Conservation (phyloP, 345 rosid species). For the Noccaea bulbosa region DNA sequence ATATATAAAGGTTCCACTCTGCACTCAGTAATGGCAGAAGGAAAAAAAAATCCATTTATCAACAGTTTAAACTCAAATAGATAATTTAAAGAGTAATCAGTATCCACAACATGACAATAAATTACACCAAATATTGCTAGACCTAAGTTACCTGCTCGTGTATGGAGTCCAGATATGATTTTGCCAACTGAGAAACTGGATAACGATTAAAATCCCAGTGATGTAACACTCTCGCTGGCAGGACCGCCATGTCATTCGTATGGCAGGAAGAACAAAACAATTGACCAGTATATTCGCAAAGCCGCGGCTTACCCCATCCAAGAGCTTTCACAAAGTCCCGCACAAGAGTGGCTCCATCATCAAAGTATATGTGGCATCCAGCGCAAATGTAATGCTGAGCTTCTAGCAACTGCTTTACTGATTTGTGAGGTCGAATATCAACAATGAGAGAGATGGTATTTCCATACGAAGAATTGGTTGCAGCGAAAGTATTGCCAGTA, state of each 20-base stretch:
- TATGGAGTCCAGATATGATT: slow-evolving; percentile 91
- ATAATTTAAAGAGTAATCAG: too few species aligned
- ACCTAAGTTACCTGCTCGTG: slow-evolving; percentile 73
- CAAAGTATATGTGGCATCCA: slow-evolving; percentile 89
- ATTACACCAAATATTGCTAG: not conserved
- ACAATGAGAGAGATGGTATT: slow-evolving; percentile 85
- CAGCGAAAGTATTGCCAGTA: slow-evolving; percentile 30
- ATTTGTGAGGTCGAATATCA: slow-evolving; percentile 68
- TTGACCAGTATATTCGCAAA: slow-evolving; percentile 91
- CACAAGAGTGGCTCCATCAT: slow-evolving; percentile 73
- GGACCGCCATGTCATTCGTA: slow-evolving; percentile 76
- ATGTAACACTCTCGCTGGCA: slow-evolving; percentile 93
- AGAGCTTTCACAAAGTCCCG: slow-evolving; percentile 70
- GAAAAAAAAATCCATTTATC: too few species aligned
- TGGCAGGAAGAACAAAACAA: slow-evolving; percentile 92
- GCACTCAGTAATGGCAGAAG: too few species aligned
- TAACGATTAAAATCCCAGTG: slow-evolving; percentile 84
- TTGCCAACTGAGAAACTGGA: slow-evolving; percentile 89
- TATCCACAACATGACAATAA: too few species aligned
- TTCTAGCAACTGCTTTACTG: slow-evolving; percentile 79
- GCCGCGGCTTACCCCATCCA: slow-evolving; percentile 94
- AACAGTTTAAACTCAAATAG: too few species aligned
- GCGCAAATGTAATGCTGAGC: slow-evolving; percentile 87
- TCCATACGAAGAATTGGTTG: slow-evolving; percentile 64
- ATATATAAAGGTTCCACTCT: slow-evolving; percentile 7